phyloP scores from a whole-genome alignment of 805 yeast genomes.

The Sugiyamaella floridensis region DNA sequence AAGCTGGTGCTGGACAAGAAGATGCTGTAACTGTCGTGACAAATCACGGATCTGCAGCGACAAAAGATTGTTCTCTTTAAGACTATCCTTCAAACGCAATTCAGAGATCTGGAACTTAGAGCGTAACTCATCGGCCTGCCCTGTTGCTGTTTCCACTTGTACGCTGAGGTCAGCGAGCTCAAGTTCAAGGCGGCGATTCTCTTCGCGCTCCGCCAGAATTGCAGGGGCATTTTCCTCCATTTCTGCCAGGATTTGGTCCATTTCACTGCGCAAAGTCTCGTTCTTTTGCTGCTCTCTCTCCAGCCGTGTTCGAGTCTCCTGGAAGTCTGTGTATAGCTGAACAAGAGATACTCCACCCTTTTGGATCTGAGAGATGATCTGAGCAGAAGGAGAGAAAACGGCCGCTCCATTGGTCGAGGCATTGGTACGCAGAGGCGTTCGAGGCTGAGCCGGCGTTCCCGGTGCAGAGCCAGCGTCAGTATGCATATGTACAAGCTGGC shows the following conservation, averaged over 20 bases:
- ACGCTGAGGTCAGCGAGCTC: slow-evolving; percentile 50
- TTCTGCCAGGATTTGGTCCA: slow-evolving; percentile 66
- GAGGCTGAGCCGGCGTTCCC: slow-evolving; percentile 19
- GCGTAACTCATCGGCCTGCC: slow-evolving; percentile 33
- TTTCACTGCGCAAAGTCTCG: slow-evolving; percentile 59
- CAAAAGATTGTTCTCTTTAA: slow-evolving; percentile 42
- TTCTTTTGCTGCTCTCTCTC: slow-evolving; percentile 66
- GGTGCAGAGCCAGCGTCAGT: slow-evolving; percentile 14
- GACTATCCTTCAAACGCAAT: slow-evolving; percentile 36
- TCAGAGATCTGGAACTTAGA: slow-evolving; percentile 27
- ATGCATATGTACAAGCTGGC: slow-evolving; percentile 17
- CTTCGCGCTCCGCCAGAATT: slow-evolving; percentile 57
- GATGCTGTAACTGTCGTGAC: slow-evolving; percentile 72
- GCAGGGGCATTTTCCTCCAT: slow-evolving; percentile 74
- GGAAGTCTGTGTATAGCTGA: slow-evolving; percentile 57
- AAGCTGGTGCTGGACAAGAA: slow-evolving; percentile 54
- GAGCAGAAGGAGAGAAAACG: slow-evolving; percentile 50
- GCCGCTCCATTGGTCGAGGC: slow-evolving; percentile 19
- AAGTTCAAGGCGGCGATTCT: slow-evolving; percentile 49
- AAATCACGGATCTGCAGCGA: slow-evolving; percentile 61
- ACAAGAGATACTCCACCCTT: slow-evolving; percentile 54
- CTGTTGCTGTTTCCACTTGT: slow-evolving; percentile 38
- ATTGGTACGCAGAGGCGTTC: slow-evolving; percentile 12
- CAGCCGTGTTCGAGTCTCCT: slow-evolving; percentile 56
- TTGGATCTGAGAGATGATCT: slow-evolving; percentile 41